Conservation (phyloP, 2,329 filamentous ascomycete species). For the Furcasterigmium furcatum region DNA sequence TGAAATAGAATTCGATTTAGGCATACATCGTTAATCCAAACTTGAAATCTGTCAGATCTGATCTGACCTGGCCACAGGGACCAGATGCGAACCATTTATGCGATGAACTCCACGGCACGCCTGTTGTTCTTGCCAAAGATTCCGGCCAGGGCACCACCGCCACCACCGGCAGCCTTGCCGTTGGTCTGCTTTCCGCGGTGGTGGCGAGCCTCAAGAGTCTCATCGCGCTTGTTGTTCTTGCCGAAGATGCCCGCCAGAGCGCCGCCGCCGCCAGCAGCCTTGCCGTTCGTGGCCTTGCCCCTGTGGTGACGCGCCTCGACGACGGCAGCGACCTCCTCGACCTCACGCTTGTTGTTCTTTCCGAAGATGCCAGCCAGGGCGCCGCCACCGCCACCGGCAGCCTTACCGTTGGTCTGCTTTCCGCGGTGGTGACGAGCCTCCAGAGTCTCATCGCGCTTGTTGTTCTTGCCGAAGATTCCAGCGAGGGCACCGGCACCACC, state of each 20-base stretch:
- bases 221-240: conserved; percentile 2
- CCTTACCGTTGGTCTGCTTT: conserved; percentile 2
- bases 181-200: conserved; percentile 2
- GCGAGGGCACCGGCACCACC: not conserved
- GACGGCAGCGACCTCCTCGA: not conserved
- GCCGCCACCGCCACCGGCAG: not conserved
- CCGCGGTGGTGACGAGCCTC: conserved; percentile 1
- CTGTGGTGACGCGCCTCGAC: conserved; percentile 1
- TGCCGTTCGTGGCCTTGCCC: conserved; percentile 1
- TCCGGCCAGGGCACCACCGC: not conserved
- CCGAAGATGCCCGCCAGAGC: not conserved
- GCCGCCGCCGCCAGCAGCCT: not conserved
- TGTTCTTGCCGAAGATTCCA: not conserved
- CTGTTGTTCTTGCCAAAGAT: conserved; percentile 3
- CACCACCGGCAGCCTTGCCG: not conserved
- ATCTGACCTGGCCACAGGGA: no score
- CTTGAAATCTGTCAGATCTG: no score
- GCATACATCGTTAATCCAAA: no score
- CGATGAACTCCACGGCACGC: not conserved
- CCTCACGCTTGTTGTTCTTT: not conserved
- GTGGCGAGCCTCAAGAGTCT: not conserved
- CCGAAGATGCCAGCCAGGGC: not conserved
- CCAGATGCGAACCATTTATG: not conserved
- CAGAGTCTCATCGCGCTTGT: not conserved
- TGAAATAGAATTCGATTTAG: no score